Evolutionary conservation across 2,329 filamentous ascomycete genomes (phyloP), one percentile per base, ranked within the genome.

Genomic region (Aspergillus udagawae): DNA sequence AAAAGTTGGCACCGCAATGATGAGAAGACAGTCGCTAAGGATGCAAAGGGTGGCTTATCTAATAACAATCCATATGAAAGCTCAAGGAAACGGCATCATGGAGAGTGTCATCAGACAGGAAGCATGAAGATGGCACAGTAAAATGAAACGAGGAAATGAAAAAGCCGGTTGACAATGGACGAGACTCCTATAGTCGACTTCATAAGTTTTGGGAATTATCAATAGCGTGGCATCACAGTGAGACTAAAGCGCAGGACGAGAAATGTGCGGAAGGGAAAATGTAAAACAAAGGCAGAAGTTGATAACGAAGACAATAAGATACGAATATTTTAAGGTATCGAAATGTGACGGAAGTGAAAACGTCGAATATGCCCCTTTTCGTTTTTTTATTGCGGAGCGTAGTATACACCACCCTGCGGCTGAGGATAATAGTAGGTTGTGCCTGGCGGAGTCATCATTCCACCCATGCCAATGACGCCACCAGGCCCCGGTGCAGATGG

Each of bases 371-470:
- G 20, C 35, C 25, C n/a, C 38, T 20, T 35, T 35, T 35, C 9
- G 3, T 6, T 17, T 38, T 17, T 49, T 67, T 56, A 69, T 60
- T 73, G 65, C 21, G 66, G 58, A 44, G 65, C 59, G 67, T 92
- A 95, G 76, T 89, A 96, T 55, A 79, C 74, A 6, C 72, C 73
- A 63, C 77, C 69, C 86, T 81, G 67, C 83, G 81, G 67, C 79
- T 86, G 61, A 81, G 83, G 60, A 63, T 75, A 84, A 70, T 81
- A 84, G 60, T 79, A 82, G 8, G 78, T 67, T 27, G 72, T 74
- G 54, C 82, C 78, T 3, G 83, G 82, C 29, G 80, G 81, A 2
- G 89, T 89, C 79, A 92, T 88, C 86, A 94, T 92, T 9, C 89
- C 88, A 60, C 86, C 87, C 83, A 92, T 91, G 47, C 86, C 86